phyloP scores from a whole-genome alignment of 2,329 filamentous ascomycete species.

The Penicillium sumatraense region DNA sequence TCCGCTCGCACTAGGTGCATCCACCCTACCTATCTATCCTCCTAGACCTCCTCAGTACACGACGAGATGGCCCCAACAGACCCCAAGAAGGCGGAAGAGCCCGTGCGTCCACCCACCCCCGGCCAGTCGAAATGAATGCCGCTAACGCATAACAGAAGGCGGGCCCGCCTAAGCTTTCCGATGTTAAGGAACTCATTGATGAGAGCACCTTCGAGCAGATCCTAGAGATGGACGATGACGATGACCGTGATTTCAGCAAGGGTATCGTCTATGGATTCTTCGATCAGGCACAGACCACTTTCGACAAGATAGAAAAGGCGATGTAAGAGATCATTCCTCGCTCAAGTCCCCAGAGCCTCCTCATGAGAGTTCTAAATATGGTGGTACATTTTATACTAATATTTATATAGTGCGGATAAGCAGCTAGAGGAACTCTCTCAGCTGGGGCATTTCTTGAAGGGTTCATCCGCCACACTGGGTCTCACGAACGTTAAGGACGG shows the following conservation, averaged over 20 bases:
- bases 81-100: conserved; percentile 31
- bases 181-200: conserved; percentile 79
- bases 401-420: conserved; percentile 60
- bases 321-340: conserved; percentile 66
- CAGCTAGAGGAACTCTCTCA: conserved; percentile 77
- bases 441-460: conserved; percentile 95
- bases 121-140: background rate
- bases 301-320: conserved; percentile 78
- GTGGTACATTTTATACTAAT: background rate
- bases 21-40: background rate
- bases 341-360: background rate
- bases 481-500: conserved; percentile 87
- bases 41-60: conserved; percentile 7
- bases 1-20: conserved; percentile 7
- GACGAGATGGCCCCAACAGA: conserved; percentile 34
- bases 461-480: conserved; percentile 91
- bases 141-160: conserved; percentile 47
- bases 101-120: conserved; percentile 23
- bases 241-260: conserved; percentile 83
- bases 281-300: conserved; percentile 85
- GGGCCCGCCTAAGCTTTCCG: conserved; percentile 56
- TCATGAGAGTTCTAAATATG: background rate
- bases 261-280: conserved; percentile 93
- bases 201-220: conserved; percentile 86
- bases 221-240: conserved; percentile 96